Base-by-base conservation (phyloP, 305 asterid genomes). In the Petunia hybrid region DNA sequence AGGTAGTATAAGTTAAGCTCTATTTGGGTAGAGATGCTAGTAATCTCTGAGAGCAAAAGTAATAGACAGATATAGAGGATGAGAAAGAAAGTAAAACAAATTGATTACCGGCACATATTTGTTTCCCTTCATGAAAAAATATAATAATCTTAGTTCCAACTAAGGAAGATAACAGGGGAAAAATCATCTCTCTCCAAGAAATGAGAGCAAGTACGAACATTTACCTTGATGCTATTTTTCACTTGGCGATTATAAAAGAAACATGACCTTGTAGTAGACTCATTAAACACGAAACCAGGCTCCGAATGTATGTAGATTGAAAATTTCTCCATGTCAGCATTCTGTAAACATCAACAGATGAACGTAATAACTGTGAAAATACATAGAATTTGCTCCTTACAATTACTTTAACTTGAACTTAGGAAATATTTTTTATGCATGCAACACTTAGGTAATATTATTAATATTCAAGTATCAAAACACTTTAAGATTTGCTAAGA, bases 221-320 rank as follows among this genome's bases (percentile, higher is more conserved):
- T 87, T 83, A 93, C 98, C 96, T 92, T 89, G 65, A 96, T 87
- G 91, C 92, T 89, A 83, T 92, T 91, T 39, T 82, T 83, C 89
- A 94, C 80, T 56, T 94, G 98, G 63, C 97, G 90, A 83, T 89
- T 36, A 63, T 82, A 84, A 84, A 96, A 92, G 82, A 94, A 79
- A 51, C 85, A 39, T 1, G 95, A 83, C 81, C 90, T 92, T 14
- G 97, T 90, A 41, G 95, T 93, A 5, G 95, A 90, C 82, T 93
- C 92, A 89, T 94, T 91, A 81, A 93, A 92, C 82, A 84, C 89
- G 83, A 91, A 94, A 80, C 96, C 96, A 80, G 98, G 98, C 83
- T 92, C 93, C 7, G 98, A 88, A 83, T 96, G 98, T 84, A 94
- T 70, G 75, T 89, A 91, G 77, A 94, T 87, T 1, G 97, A 92